Base-by-base conservation (phyloP, 2,329 filamentous ascomycete species). In the Fusarium succisae region DNA sequence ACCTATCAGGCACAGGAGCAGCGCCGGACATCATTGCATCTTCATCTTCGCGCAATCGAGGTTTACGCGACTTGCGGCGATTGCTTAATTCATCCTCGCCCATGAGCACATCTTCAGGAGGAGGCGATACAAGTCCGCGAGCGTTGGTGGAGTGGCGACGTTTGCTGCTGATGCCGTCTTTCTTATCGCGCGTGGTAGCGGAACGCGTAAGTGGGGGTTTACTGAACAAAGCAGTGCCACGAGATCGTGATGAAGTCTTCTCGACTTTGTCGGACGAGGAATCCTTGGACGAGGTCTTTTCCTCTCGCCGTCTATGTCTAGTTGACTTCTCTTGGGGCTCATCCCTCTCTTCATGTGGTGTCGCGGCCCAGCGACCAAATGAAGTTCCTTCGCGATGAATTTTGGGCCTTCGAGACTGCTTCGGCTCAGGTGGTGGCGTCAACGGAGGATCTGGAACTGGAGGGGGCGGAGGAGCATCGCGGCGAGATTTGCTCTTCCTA, bases 281-380 rank as follows among this genome's bases (percentile, higher is more conserved):
- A 48, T 91, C 93, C 77, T 91, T 93, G 1, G 91, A 92, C 18
- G 88, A 86, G 5, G 81, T 79, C 79, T 88, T 91, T 66, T 91
- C 90, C 70, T 93, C 91, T 77, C 88, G 89, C 44, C 93, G 91
- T 17, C 79, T 76, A 60, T 89, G 87, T 76, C 87, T 91, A 73
- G 87, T 78, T 9, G 79, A 87, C 76, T 91, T 91, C 63, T 76
- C 65, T 55, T 94, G 92, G 1, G 91, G 90, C 71, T 85, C 87
- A 76, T 89, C 90, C 58, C 80, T 79, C 63, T 83, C 82, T 59
- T 81, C 82, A 44, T 76, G 80, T 24, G 84, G 80, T 7, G 88
- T 85, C 22, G 90, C 87, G 24, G 89, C 90, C 93, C 93, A 96
- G 80, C 91, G 90, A 41, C 91, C 92, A 94, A 94, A 96, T 37